Conservation (phyloP, 176 grass and related monocot genomes). For the Oryza officinalis region DNA sequence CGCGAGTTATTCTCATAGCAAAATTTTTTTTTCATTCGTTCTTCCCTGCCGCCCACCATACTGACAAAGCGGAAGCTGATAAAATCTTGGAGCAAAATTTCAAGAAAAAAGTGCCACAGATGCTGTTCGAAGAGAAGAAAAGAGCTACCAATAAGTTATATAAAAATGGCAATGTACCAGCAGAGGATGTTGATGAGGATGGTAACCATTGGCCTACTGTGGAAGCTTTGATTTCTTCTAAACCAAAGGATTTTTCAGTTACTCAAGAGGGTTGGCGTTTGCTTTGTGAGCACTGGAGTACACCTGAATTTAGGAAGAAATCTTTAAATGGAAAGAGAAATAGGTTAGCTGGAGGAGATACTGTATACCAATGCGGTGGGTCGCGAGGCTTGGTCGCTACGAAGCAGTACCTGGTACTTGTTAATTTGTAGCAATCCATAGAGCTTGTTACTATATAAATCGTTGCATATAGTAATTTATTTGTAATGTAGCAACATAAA, state of each 20-base stretch:
- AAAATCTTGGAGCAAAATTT: too few species aligned
- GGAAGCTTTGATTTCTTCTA: not conserved
- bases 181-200: too few species aligned
- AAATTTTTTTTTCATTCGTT: too few species aligned
- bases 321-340: not conserved
- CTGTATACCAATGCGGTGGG: not conserved
- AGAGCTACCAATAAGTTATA: too few species aligned
- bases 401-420: not conserved
- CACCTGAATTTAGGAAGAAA: not conserved
- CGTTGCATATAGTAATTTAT: not conserved
- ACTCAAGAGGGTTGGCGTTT: not conserved
- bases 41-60: too few species aligned
- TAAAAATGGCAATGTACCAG: too few species aligned
- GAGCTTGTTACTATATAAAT: too few species aligned
- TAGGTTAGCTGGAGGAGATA: not conserved
- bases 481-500: not conserved
- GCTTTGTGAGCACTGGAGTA: not conserved
- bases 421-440: too few species aligned
- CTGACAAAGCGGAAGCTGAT: too few species aligned
- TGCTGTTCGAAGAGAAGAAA: too few species aligned
- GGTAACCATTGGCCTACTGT: not conserved
- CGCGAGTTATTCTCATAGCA: too few species aligned
- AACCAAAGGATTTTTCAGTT: not conserved
- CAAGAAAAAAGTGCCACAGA: too few species aligned
- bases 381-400: not conserved